phyloP scores from a whole-genome alignment of 805 yeast species.

The Candida maesae region DNA sequence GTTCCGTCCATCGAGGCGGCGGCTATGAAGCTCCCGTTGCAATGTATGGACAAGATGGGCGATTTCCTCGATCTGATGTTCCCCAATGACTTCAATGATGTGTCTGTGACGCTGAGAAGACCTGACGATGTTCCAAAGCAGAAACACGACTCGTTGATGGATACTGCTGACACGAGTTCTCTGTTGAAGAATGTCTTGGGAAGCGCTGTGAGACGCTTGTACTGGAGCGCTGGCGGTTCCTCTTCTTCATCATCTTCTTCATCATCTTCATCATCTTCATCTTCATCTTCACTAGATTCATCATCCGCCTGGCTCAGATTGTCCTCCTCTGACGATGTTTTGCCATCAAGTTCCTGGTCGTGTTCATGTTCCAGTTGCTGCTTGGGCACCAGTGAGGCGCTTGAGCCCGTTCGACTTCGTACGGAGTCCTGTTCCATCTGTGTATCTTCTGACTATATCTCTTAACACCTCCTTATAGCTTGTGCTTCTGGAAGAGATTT shows the following conservation, averaged over 20 bases:
- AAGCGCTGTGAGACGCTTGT: slow-evolving; percentile 61
- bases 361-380: slow-evolving; percentile 1
- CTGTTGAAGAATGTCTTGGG: slow-evolving; percentile 67
- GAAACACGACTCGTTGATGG: slow-evolving; percentile 54
- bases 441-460: no score
- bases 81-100: slow-evolving; percentile 58
- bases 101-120: slow-evolving; percentile 59
- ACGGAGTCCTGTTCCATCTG: no score
- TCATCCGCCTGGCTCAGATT: not conserved
- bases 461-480: no score
- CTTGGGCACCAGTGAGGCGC: no score
- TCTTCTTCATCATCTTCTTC: slow-evolving; percentile 42
- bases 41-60: slow-evolving; percentile 61
- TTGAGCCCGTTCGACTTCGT: not conserved
- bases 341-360: slow-evolving; percentile 7
- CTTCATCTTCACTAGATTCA: slow-evolving; percentile 1
- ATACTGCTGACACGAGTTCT: slow-evolving; percentile 76
- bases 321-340: slow-evolving; percentile 6
- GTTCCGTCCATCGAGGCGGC: slow-evolving; percentile 95
- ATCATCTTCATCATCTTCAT: slow-evolving; percentile 12
- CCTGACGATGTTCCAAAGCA: slow-evolving; percentile 93
- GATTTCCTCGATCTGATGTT: slow-evolving; percentile 84
- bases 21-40: slow-evolving; percentile 73
- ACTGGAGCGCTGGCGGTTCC: slow-evolving; percentile 72
- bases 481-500: no score